A percentile compares a stretch with the other conserved stretches of the same genome.
Conservation (phyloP, 2,329 filamentous ascomycete genomes). For the Aspergillus japonicus region DNA sequence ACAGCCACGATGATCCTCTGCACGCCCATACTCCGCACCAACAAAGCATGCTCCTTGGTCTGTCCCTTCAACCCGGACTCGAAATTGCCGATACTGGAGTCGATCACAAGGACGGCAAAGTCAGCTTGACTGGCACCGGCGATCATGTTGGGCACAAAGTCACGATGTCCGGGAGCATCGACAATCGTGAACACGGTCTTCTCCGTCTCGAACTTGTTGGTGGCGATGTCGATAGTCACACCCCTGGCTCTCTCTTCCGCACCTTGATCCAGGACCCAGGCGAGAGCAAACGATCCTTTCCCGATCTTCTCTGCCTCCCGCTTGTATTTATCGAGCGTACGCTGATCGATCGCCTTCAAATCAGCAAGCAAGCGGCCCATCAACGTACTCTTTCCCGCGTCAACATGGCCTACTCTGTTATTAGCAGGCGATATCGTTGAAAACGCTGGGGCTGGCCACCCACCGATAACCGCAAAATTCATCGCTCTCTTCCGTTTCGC, state of each 20-base stretch:
- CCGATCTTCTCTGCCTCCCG: conserved; percentile 88
- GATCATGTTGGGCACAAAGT: conserved; percentile 99
- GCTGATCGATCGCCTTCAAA: conserved; percentile 80
- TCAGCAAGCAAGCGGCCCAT: conserved; percentile 95
- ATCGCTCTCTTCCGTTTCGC: conserved; percentile 73
- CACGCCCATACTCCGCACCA: conserved; percentile 87
- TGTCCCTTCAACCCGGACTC: conserved; percentile 92
- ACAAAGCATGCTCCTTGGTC: conserved; percentile 86
- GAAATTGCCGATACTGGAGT: conserved; percentile 85
- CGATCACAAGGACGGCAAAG: conserved; percentile 91
- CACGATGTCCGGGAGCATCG: conserved; percentile 88
- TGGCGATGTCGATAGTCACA: conserved; percentile 95
- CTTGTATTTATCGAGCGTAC: conserved; percentile 82
- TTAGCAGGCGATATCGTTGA: conserved; percentile 23
- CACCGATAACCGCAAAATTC: conserved; percentile 91
- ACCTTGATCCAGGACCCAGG: conserved; percentile 94
- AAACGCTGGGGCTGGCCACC: conserved; percentile 27
- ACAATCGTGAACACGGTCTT: conserved; percentile 87
- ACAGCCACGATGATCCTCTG: conserved; percentile 84
- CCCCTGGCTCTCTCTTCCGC: conserved; percentile 84
- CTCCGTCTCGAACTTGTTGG: conserved; percentile 88
- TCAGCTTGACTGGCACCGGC: conserved; percentile 94
- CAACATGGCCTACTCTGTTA: conserved; percentile 72
- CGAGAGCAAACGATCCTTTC: conserved; percentile 92
- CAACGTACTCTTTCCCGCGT: conserved; percentile 94